phyloP scores from a whole-genome alignment of 352 stramenopile genomes.

The Blastocystis hominis region DNA sequence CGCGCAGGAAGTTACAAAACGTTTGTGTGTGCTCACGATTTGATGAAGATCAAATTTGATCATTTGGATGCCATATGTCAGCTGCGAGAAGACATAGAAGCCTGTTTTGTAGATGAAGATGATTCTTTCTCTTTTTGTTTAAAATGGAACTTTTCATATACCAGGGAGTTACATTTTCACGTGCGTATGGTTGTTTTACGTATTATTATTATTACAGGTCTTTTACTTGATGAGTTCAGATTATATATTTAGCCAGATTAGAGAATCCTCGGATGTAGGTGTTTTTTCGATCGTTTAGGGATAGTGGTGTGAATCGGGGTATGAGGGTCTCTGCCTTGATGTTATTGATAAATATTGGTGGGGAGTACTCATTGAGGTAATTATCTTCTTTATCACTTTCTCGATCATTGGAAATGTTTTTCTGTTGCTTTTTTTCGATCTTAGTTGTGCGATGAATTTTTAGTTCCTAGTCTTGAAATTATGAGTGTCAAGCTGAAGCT shows the following conservation, averaged over 20 bases:
- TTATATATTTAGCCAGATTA: background rate
- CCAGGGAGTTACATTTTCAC: background rate
- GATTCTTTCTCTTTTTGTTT: conserved; percentile 32
- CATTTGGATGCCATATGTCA: background rate
- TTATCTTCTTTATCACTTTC: conserved; percentile 46
- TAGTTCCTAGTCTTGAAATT: conserved; percentile 51
- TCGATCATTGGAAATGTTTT: conserved; percentile 4
- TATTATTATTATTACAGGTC: background rate
- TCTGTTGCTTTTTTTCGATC: background rate
- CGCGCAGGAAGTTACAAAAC: background rate
- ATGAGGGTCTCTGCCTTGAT: conserved; percentile 34
- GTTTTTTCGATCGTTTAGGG: too few relatives aligned
- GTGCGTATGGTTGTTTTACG: background rate
- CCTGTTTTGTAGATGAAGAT: conserved; percentile 21
- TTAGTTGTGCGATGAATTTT: conserved; percentile 50
- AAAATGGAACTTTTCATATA: background rate
- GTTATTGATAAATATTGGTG: conserved; percentile 40
- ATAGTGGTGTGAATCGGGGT: conserved; percentile 31
- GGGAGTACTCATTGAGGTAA: conserved; percentile 38
- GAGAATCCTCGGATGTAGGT: background rate
- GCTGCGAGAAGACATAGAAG: conserved; percentile 13
- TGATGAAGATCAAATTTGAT: conserved; percentile 14
- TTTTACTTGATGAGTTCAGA: background rate
- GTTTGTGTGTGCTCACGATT: conserved; percentile 12
- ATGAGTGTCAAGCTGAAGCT: conserved; percentile 45